Base-by-base conservation (phyloP, 345 rosid species). In the Salix viminalis region DNA sequence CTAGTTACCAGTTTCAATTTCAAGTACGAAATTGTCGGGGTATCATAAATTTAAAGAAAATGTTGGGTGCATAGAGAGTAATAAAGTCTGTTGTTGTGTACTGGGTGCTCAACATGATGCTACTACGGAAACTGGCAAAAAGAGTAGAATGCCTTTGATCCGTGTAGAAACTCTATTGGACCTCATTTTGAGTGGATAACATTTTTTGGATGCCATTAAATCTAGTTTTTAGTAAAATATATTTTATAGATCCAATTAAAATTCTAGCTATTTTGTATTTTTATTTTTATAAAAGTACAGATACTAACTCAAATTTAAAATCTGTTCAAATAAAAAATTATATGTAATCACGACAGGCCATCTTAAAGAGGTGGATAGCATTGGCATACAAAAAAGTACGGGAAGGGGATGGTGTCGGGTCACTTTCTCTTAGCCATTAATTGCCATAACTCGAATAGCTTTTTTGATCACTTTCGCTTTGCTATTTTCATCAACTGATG, bases 251-350 rank as follows among this genome's bases (percentile, higher is more conserved):
- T 32, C 34, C 0, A 36, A 36, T 0, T 36, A 36, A 36, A 36
- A 36, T 36, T 5, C 1, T 5, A 36, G 0, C 5, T 36, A 36
- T 36, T 0, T 0, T 5, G 0, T 0, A 5, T 5, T 36, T 36
- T 34, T 34, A 34, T 5, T 4, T 36, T 36, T 36, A 36, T 5
- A 5, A 5, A 34, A 4, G 4, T 34, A 34, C 5, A 0, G 0
- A 34, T 34, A 4, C 5, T 4, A 4, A 34, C 36, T 34, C 2
- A 4, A 34, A 34, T 2, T 30, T 30, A 30, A 30, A 30, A 30
- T 30, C 4, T 30, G 4, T 28, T 28, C 30, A 28, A 28, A 28
- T 28, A 28, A 28, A 28, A 28, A 28, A 28, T 28, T 28, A 28
- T 28, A 2, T 32, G 34, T 32, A 32, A 32, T 32, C 34, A 32